Percentiles rank a stretch among this genome's conserved stretches.
phyloP scores from a whole-genome alignment of 805 yeast species.

The Ogataea degrootiae region DNA sequence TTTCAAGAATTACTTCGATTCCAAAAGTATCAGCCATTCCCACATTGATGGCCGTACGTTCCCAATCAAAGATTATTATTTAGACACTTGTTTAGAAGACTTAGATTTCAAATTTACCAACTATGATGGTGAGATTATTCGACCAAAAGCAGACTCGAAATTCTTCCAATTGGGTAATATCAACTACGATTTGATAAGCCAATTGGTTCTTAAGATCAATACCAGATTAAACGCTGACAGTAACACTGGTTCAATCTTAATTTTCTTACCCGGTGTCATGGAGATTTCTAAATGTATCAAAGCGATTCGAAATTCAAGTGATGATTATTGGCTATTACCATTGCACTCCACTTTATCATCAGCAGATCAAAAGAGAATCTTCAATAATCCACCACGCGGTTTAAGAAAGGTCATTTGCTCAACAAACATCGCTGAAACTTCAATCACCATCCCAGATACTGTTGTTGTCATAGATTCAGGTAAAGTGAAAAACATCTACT shows the following conservation, averaged over 20 bases:
- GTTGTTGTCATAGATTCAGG: slow-evolving; percentile 91
- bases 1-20: slow-evolving; percentile 62
- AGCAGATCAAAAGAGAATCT: slow-evolving; percentile 75
- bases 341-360: slow-evolving; percentile 86
- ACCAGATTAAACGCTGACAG: slow-evolving; percentile 34
- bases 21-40: slow-evolving; percentile 45
- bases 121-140: slow-evolving; percentile 33
- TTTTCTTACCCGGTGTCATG: slow-evolving; percentile 87
- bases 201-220: slow-evolving; percentile 52
- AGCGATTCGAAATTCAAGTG: slow-evolving; percentile 20
- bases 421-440: slow-evolving; percentile 95
- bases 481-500: slow-evolving; percentile 70
- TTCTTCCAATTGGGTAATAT: slow-evolving; percentile 65
- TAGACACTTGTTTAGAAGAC: slow-evolving; percentile 58
- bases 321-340: slow-evolving; percentile 52
- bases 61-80: slow-evolving; percentile 74
- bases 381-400: slow-evolving; percentile 48
- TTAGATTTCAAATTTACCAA: slow-evolving; percentile 51
- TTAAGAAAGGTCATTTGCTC: slow-evolving; percentile 77
- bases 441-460: slow-evolving; percentile 93
- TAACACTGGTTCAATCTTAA: slow-evolving; percentile 67
- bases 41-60: slow-evolving; percentile 93
- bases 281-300: slow-evolving; percentile 70
- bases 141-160: slow-evolving; percentile 59
- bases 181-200: slow-evolving; percentile 67